Evolutionary conservation across 768 basidiomycete genomes (phyloP), one percentile per base, ranked within the genome.

Genomic region (Russula dissimulans): DNA sequence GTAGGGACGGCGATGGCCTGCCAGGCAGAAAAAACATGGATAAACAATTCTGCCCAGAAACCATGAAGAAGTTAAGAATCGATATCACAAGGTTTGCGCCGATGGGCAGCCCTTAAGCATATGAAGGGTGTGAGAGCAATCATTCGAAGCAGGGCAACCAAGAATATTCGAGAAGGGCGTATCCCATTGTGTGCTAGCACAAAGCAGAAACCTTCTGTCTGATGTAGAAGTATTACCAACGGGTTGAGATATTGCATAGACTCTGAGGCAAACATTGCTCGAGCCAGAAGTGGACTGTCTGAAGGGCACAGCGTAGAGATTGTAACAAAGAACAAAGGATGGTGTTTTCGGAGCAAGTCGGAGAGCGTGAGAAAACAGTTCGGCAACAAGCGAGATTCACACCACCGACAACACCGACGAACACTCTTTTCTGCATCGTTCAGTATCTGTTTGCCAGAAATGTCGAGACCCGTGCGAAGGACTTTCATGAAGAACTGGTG

Each of bases 401-500:
- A 22, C 44, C 60, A 57, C 54, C 44, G 36, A 38, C 55, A 61
- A 57, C 49, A 46, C 38, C 55, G 51, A 10, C 11, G 32, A 29
- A 15, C 51, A 46, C 32, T 31, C 49, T 46, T 17, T 51, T 42
- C 38, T 47, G 3, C 45, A 43, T 31, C 32, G 36, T 46, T 48
- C 51, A 31, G 18, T 57, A 51, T 34, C 41, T 26, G 17, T 44
- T 44, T 5, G 39, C 15, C 43, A 51, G 29, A 56, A 38, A 54
- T 59, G 54, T 49, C 54, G 39, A 47, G 43, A 42, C 54, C 64
- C 8, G 1, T 64, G 12, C 57, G 65, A 15, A 64, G 46, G 6
- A 18, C 58, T 4, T 66, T 66, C 17, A 57, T 57, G 59, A 64
- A 54, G 59, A 45, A 66, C 34, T 66, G 65, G 65, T 64, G 63